phyloP scores from a whole-genome alignment of 1,284 basidiomycete genomes.

The Golubevia sp. region DNA sequence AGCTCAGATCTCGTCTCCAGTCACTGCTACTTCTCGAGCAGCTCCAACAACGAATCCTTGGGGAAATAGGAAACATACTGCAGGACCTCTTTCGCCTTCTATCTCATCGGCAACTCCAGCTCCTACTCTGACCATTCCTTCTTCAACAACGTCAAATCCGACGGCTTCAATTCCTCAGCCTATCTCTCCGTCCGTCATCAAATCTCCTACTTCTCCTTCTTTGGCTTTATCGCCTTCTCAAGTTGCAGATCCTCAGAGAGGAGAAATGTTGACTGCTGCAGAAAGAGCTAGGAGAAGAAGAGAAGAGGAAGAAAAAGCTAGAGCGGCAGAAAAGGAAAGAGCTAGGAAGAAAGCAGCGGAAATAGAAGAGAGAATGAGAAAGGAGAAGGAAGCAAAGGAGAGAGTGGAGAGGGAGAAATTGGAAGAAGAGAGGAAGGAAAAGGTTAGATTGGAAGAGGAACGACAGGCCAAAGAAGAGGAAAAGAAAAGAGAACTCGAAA shows the following conservation, averaged over 20 bases:
- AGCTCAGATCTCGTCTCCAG: background rate
- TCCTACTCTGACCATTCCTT: too few species aligned
- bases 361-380: constrained; percentile 42
- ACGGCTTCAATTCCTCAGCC: constrained; percentile 15
- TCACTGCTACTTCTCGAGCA: too few species aligned
- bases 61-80: too few species aligned
- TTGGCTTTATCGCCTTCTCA: background rate
- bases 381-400: constrained; percentile 5
- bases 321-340: constrained; percentile 43
- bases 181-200: background rate
- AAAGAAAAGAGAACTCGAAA: constrained; percentile 12
- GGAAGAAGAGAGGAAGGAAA: constrained; percentile 20
- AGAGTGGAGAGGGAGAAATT: background rate
- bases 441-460: constrained; percentile 19
- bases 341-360: constrained; percentile 48
- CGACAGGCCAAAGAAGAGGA: constrained; percentile 12
- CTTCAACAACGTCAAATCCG: background rate
- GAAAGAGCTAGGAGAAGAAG: constrained; percentile 53
- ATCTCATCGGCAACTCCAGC: too few species aligned
- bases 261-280: constrained; percentile 45
- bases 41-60: too few species aligned
- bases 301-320: constrained; percentile 44
- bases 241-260: background rate
- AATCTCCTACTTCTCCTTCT: background rate
- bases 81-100: too few species aligned